These are phyloP conservation scores for Penicillium coprophilum DNA, from an alignment of 495 filamentous ascomycete species.

Conservation along the genomic window DNA sequence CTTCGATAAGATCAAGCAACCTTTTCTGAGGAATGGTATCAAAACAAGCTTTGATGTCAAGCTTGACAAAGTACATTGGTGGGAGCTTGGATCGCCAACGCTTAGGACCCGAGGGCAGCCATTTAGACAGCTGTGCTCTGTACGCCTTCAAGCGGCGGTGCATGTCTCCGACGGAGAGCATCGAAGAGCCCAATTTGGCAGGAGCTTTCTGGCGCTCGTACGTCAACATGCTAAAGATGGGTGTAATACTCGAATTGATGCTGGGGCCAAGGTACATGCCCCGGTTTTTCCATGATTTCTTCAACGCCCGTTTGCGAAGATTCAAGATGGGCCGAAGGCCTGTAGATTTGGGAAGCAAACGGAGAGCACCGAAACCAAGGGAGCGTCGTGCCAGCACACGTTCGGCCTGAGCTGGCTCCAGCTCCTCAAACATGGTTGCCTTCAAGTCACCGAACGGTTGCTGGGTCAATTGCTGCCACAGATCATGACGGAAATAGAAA, in stretches of 20 bases:
- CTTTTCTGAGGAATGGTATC: conserved; percentile 87
- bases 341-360: conserved; percentile 71
- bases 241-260: conserved; percentile 78
- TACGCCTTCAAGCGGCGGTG: conserved; percentile 73
- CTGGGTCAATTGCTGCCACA: conserved; percentile 77
- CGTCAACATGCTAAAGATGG: conserved; percentile 72
- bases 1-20: conserved; percentile 64
- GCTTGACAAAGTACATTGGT: conserved; percentile 78
- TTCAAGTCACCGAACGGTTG: conserved; percentile 70
- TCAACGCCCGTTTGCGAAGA: conserved; percentile 61
- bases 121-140: conserved; percentile 39
- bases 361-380: conserved; percentile 76
- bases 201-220: conserved; percentile 72
- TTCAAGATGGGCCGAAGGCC: conserved; percentile 86
- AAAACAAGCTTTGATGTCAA: conserved; percentile 90
- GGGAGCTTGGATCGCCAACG: conserved; percentile 9
- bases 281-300: conserved; percentile 46
- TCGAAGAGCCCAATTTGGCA: conserved; percentile 63
- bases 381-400: conserved; percentile 58
- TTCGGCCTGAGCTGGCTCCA: conserved; percentile 58
- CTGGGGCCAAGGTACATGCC: conserved; percentile 57
- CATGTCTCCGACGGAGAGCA: conserved; percentile 81
- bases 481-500: conserved; percentile 93
- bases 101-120: not conserved
- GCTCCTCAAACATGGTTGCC: conserved; percentile 72